A percentile compares a stretch with the other conserved stretches of the same genome.
Conservation (phyloP, 2,329 filamentous ascomycete species). For the Westerdykella ornata region DNA sequence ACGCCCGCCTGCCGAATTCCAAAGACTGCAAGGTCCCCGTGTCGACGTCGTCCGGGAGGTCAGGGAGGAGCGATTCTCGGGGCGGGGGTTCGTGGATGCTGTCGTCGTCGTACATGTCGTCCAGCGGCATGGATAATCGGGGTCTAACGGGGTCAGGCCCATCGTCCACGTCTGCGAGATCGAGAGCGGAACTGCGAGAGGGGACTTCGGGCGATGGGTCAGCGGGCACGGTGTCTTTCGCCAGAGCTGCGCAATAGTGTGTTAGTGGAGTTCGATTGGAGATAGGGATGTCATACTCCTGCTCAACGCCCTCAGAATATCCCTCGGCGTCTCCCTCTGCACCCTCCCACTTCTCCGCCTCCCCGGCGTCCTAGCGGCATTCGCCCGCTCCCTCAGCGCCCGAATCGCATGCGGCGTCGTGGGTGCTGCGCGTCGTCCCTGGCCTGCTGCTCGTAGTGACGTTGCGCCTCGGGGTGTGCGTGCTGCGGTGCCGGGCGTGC, state of each 20-base stretch:
- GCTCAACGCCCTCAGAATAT: slow-evolving; percentile 48
- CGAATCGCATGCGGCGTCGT: slow-evolving; percentile 52
- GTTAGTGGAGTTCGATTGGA: slow-evolving; percentile 4
- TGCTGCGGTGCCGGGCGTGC: slow-evolving; percentile 30
- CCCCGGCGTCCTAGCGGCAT: slow-evolving; percentile 47
- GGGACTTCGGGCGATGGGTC: slow-evolving; percentile 42
- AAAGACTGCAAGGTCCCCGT: slow-evolving; percentile 45
- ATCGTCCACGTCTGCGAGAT: slow-evolving; percentile 41
- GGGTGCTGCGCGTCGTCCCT: slow-evolving; percentile 38
- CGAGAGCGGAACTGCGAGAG: slow-evolving; percentile 31
- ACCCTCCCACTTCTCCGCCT: slow-evolving; percentile 44
- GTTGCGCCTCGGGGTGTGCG: slow-evolving; percentile 31
- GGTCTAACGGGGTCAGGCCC: slow-evolving; percentile 41
- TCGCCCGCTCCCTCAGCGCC: slow-evolving; percentile 47
- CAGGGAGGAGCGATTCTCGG: slow-evolving; percentile 32
- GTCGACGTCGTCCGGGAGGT: slow-evolving; percentile 33
- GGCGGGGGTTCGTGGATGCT: slow-evolving; percentile 37
- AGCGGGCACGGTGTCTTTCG: slow-evolving; percentile 42
- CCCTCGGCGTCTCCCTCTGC: slow-evolving; percentile 51
- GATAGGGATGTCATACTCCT: slow-evolving; percentile 34
- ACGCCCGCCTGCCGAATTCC: slow-evolving; percentile 40
- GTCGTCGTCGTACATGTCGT: slow-evolving; percentile 38
- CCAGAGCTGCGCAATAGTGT: slow-evolving; percentile 38
- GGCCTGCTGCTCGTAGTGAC: slow-evolving; percentile 25
- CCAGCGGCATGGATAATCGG: slow-evolving; percentile 38